These are phyloP conservation scores for Venturia asperata DNA, from an alignment of 2,329 filamentous ascomycete genomes.

Conservation along the genomic window DNA sequence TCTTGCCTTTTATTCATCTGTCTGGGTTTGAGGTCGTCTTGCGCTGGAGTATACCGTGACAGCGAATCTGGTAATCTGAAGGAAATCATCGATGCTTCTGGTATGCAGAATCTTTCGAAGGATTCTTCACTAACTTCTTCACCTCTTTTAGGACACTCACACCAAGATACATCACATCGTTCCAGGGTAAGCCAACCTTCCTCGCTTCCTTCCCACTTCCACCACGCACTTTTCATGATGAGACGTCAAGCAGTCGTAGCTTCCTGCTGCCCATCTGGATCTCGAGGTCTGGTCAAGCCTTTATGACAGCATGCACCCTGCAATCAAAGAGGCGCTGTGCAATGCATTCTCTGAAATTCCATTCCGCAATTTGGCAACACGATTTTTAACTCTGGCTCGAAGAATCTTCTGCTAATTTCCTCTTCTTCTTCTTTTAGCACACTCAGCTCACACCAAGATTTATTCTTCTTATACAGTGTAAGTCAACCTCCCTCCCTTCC, in stretches of 20 bases:
- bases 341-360: no score
- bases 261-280: no score
- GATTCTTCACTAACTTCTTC: neutral
- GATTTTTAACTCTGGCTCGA: neutral
- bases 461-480: neutral
- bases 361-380: neutral
- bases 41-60: neutral
- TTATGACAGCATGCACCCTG: no score
- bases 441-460: neutral
- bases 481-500: neutral
- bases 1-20: neutral
- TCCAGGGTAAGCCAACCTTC: neutral
- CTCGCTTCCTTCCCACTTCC: neutral
- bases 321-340: no score
- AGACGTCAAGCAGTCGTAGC: neutral
- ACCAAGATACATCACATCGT: no score
- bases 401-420: neutral
- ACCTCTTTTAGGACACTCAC: neutral
- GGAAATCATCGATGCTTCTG: neutral
- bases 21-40: constrained; percentile 12
- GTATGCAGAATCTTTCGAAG: neutral
- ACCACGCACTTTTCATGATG: neutral
- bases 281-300: no score
- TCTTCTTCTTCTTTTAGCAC: neutral
- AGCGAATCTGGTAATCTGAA: constrained; percentile 11